Evolutionary conservation across 2,329 filamentous ascomycete species (phyloP), one percentile per base, ranked within the genome.

Genomic region (Trichoderma cornu-damae): DNA sequence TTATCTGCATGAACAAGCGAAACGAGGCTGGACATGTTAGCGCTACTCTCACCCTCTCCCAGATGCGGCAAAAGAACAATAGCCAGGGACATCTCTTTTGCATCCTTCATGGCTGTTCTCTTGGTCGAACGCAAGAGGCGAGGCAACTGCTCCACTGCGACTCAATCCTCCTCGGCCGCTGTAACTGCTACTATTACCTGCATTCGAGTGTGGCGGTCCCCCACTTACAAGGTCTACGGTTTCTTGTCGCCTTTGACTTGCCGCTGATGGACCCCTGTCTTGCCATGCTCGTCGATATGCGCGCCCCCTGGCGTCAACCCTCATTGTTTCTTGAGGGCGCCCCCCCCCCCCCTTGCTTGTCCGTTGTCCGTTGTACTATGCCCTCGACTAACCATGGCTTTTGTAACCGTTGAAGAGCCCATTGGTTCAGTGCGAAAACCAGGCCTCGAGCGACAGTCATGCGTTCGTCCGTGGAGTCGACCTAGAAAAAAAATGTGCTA

Each of bases 381-480:
- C 56, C 47, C 32, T 59, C 52, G 37, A 59, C 43, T 43, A 46
- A n/a, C 51, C 37, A 59, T 56, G 51, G 7, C 18, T 16, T 59
- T 24, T 56, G 51, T 44, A 50, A 40, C 40, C 46, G 37, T 43
- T 26, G 34, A 49, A 48, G 59, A 64, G 66, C 66, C 67, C 68
- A 75, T 77, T 78, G 76, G 76, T 61, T 64, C 62, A 60, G 63
- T 60, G 58, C 60, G 57, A 64, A 68, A 67, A 64, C n/a, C 66
- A 70, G 69, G 68, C 64, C 64, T 68, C 73, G 70, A 68, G 74
- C 75, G 75, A 77, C 76, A 73, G 75, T 74, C 75, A 79, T 79
- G 77, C 76, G 73, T 75, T 76, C 73, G 74, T 74, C 75, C 76
- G 75, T 73, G 69, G 70, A 72, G 69, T 74, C 69, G 67, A 73